Conservation (phyloP, 2,329 filamentous ascomycete genomes). For the Elsinoe fawcettii region DNA sequence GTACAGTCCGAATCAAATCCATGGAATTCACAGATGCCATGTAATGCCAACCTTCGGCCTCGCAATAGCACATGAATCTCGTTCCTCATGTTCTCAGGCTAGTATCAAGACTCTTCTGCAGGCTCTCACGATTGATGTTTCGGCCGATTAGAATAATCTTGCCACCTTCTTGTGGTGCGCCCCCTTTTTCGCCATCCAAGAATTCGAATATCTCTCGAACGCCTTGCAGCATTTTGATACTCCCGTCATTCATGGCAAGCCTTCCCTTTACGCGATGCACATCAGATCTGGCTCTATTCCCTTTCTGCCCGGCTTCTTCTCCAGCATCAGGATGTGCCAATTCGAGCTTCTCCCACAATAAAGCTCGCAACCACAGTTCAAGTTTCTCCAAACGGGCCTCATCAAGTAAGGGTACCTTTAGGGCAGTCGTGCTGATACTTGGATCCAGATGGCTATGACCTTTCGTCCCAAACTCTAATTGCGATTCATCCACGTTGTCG, state of each 20-base stretch:
- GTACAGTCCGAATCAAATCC: background rate
- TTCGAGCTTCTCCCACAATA: constrained; percentile 74
- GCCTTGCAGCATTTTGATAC: constrained; percentile 73
- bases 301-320: constrained; percentile 59
- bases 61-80: background rate
- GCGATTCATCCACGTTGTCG: constrained; percentile 61
- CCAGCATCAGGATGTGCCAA: constrained; percentile 43
- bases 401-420: constrained; percentile 57
- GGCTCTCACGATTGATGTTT: constrained; percentile 21
- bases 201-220: constrained; percentile 93
- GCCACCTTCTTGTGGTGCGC: constrained; percentile 17
- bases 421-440: constrained; percentile 74
- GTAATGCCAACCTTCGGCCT: background rate
- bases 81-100: constrained; percentile 9
- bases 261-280: constrained; percentile 85
- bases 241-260: constrained; percentile 56
- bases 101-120: constrained; percentile 26
- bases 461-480: constrained; percentile 61
- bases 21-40: background rate
- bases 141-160: constrained; percentile 32
- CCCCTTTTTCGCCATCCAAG: constrained; percentile 45
- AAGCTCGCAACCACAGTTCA: constrained; percentile 71
- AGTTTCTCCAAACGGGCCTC: constrained; percentile 53
- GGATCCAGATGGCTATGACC: constrained; percentile 89
- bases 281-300: constrained; percentile 52